A percentile compares a stretch with the other conserved stretches of the same genome.
Evolutionary conservation across 768 basidiomycete genomes (phyloP).

Genomic region (Sporobolomyces pararoseus): DNA sequence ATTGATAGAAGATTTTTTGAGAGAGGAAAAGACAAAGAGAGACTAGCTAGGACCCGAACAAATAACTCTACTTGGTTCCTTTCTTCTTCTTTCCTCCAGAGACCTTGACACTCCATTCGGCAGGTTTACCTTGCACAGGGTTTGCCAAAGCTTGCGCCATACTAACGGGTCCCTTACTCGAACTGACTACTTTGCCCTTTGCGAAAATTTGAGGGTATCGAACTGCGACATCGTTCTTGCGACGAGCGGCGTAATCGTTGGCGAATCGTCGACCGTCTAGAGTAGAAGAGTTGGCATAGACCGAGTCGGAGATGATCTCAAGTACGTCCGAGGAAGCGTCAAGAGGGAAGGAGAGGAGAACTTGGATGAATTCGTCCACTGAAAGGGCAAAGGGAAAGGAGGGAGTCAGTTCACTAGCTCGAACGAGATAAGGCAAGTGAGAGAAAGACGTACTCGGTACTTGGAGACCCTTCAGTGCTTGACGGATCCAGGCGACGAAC

Average conservation of each 20-base stretch:
- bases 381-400: constrained; percentile 6
- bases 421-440: not conserved
- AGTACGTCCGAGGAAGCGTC: constrained; percentile 72
- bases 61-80: constrained; percentile 52
- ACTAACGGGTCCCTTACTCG: constrained; percentile 36
- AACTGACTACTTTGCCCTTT: constrained; percentile 18
- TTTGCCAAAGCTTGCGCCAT: constrained; percentile 69
- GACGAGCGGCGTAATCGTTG: constrained; percentile 77
- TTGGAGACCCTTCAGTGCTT: constrained; percentile 67
- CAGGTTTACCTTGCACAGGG: constrained; percentile 66
- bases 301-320: constrained; percentile 91
- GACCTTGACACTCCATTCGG: constrained; percentile 82
- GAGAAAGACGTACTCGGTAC: constrained; percentile 59
- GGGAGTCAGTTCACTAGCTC: constrained; percentile 17
- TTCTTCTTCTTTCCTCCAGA: constrained; percentile 82
- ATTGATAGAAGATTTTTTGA: not conserved
- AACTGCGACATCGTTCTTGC: constrained; percentile 71
- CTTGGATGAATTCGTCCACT: constrained; percentile 96
- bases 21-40: not conserved
- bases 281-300: constrained; percentile 90
- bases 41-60: not conserved
- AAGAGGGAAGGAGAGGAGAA: constrained; percentile 89
- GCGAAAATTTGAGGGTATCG: constrained; percentile 38
- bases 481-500: constrained; percentile 85
- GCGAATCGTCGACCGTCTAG: constrained; percentile 94